phyloP scores from a whole-genome alignment of 78 protist genomes.

The Salpingoeca rosetta region DNA sequence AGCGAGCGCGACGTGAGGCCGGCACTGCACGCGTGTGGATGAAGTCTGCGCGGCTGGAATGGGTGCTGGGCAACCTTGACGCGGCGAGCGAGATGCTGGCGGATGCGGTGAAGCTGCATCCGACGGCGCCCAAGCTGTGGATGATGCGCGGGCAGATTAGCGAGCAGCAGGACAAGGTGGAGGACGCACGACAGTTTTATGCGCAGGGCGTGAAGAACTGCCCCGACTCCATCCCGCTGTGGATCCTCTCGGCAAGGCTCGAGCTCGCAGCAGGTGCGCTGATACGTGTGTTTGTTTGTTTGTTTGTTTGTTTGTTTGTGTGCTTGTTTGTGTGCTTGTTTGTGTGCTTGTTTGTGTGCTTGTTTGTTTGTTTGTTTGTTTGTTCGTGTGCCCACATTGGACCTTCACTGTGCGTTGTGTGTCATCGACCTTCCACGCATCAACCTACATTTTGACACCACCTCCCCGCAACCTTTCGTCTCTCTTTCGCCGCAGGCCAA shows the following conservation, averaged over 20 bases:
- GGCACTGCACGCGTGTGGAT: conserved; percentile 81
- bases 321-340: no score
- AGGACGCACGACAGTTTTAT: conserved; percentile 46
- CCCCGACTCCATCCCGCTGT: conserved; percentile 47
- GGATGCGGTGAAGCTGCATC: conserved; percentile 37
- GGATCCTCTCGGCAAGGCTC: conserved; percentile 58
- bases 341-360: no score
- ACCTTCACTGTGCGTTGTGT: no score
- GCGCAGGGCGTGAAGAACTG: conserved; percentile 21
- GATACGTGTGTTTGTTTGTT: not conserved
- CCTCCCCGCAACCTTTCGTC: no score
- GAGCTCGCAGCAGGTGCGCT: conserved; percentile 23
- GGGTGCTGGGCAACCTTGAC: conserved; percentile 37
- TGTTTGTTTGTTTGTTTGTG: no score
- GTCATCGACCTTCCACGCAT: no score
- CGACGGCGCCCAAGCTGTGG: conserved; percentile 66
- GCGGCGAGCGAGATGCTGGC: conserved; percentile 32
- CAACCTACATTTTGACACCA: no score
- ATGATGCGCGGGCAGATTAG: conserved; percentile 72
- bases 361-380: no score
- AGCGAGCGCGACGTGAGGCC: conserved; percentile 50
- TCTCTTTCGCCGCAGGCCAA: not conserved
- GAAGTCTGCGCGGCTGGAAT: conserved; percentile 75
- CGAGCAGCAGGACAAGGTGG: conserved; percentile 12
- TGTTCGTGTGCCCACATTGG: no score